These are phyloP conservation scores for Narthecium ossifragum DNA, from an alignment of 106 monocot genomes.

Conservation along the genomic window DNA sequence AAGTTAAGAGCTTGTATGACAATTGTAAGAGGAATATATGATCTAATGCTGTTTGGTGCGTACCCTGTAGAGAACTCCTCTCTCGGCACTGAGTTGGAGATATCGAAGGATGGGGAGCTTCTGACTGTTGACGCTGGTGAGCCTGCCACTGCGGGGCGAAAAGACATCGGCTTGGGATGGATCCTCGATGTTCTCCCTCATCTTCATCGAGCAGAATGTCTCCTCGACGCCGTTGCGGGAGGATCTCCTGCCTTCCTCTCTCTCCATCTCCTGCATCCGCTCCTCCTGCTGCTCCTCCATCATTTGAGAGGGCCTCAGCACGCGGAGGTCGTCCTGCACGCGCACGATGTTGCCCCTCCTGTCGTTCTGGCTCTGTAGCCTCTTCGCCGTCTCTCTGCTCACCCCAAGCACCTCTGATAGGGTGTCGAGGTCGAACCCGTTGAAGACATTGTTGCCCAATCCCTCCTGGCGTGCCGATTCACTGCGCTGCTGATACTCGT, in stretches of 20 bases:
- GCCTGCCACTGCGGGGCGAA: conserved; percentile 20
- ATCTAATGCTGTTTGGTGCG: not conserved
- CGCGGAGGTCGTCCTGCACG: not conserved
- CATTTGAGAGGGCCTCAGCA: not conserved
- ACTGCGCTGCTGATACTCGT: not conserved
- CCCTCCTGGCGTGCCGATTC: not conserved
- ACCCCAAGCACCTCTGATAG: conserved; percentile 5
- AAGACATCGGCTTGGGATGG: conserved; percentile 35
- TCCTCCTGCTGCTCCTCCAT: not conserved
- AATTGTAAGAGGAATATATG: not conserved
- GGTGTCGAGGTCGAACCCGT: conserved; percentile 7
- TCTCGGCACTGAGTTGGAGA: conserved; percentile 32
- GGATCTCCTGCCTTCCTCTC: not conserved
- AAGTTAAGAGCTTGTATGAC: too few relatives aligned
- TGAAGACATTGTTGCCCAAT: conserved; percentile 4
- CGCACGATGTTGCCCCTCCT: conserved; percentile 13
- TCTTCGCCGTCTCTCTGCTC: conserved; percentile 8
- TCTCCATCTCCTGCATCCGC: not conserved
- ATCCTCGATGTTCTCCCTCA: conserved; percentile 41
- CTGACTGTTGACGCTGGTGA: conserved; percentile 40
- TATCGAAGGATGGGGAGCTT: conserved; percentile 39
- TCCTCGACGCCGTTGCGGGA: conserved; percentile 35
- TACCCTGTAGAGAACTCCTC: conserved; percentile 30
- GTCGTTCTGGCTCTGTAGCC: conserved; percentile 10
- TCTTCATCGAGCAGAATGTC: conserved; percentile 31